These are phyloP conservation scores for Aspergillus bertholletiae DNA, from an alignment of 495 filamentous ascomycete genomes.

Conservation along the genomic window DNA sequence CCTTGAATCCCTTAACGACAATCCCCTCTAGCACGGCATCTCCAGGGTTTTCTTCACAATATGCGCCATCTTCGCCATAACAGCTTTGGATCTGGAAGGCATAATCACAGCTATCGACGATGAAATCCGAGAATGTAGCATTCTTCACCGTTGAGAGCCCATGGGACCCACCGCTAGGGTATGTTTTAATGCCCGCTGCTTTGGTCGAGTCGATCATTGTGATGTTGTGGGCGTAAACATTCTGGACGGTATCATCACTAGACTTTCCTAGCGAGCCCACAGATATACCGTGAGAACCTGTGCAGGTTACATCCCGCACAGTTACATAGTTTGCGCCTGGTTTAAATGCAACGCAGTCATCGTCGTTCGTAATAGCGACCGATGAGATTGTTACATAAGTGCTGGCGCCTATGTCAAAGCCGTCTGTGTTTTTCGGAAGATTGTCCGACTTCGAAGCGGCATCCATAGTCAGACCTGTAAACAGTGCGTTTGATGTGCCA, in stretches of 20 bases:
- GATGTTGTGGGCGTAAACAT: constrained; percentile 32
- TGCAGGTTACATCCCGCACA: constrained; percentile 34
- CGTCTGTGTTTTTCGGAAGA: constrained; percentile 39
- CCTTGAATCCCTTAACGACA: constrained; percentile 33
- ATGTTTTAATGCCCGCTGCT: constrained; percentile 42
- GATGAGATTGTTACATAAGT: constrained; percentile 34
- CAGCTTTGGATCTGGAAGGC: constrained; percentile 49
- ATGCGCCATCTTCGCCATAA: constrained; percentile 37
- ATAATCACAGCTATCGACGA: constrained; percentile 38
- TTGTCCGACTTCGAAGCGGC: constrained; percentile 35
- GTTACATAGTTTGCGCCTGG: constrained; percentile 36
- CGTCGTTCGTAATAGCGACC: constrained; percentile 38
- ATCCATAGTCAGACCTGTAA: constrained; percentile 30
- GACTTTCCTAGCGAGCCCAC: constrained; percentile 36
- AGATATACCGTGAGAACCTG: constrained; percentile 40
- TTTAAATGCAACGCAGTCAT: constrained; percentile 48
- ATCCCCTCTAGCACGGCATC: constrained; percentile 32
- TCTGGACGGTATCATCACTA: constrained; percentile 32
- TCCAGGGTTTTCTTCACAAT: constrained; percentile 35
- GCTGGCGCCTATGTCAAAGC: constrained; percentile 43
- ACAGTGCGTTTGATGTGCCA: constrained; percentile 24
- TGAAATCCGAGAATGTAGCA: constrained; percentile 38
- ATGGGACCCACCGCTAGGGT: constrained; percentile 33
- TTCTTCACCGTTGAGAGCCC: constrained; percentile 36
- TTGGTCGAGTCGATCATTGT: constrained; percentile 43